Evolutionary conservation across 306 rosid species (phyloP).

Genomic region (Styphnolobium japonicum): DNA sequence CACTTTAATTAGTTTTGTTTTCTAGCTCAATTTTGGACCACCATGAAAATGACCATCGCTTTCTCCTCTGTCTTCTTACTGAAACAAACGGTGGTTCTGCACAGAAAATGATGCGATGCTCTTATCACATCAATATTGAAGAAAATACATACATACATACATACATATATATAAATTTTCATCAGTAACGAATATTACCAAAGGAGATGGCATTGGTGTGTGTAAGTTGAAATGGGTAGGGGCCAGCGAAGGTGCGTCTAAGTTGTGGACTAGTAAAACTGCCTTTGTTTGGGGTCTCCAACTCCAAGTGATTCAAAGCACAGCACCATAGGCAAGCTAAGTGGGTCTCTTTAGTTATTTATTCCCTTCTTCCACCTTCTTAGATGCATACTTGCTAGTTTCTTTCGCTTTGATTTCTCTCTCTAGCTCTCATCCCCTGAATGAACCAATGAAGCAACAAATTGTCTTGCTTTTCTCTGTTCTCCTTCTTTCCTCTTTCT

Average conservation of each 20-base stretch:
- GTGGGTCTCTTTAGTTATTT: not conserved
- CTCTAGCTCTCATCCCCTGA: not conserved
- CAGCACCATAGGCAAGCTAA: no score
- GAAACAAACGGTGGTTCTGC: not conserved
- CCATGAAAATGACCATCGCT: conserved; percentile 12
- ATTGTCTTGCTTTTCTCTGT: conserved; percentile 24
- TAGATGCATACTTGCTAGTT: not conserved
- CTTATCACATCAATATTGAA: not conserved
- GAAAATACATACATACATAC: no score
- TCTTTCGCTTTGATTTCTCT: not conserved
- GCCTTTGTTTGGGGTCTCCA: no score
- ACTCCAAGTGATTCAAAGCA: no score
- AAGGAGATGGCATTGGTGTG: no score
- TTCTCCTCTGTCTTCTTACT: not conserved
- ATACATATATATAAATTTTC: no score
- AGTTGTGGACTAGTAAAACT: no score
- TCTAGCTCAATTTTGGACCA: not conserved
- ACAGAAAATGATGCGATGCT: not conserved
- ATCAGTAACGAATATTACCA: no score
- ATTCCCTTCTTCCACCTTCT: not conserved
- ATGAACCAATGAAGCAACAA: conserved; percentile 25
- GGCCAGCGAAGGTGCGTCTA: no score
- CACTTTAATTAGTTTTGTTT: not conserved
- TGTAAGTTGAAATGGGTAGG: no score
- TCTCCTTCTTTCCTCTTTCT: conserved; percentile 27